A percentile compares a stretch with the other conserved stretches of the same genome.
These are phyloP conservation scores for Populus tomentosa DNA, from an alignment of 441 rosid genomes.

Conservation along the genomic window DNA sequence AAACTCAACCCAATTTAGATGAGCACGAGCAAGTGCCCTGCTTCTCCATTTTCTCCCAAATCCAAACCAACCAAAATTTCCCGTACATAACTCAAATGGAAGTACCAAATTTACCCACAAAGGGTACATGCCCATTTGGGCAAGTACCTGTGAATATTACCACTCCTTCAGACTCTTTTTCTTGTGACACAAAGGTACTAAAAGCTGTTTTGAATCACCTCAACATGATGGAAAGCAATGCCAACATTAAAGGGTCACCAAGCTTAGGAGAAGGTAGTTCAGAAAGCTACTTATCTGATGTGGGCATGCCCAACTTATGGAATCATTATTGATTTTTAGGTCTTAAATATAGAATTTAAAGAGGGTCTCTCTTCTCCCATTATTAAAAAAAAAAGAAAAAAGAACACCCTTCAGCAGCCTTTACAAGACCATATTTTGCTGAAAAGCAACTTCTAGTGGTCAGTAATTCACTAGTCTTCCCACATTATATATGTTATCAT, in stretches of 20 bases:
- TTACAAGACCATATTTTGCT: background rate
- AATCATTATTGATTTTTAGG: conserved; percentile 20
- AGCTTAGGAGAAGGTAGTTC: conserved; percentile 43
- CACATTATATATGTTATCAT: background rate
- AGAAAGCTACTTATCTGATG: conserved; percentile 47
- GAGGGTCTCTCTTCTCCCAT: background rate
- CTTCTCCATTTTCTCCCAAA: conserved; percentile 50
- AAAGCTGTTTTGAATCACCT: conserved; percentile 41
- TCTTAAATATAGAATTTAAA: background rate
- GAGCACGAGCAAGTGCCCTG: conserved; percentile 65
- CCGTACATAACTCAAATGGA: conserved; percentile 17
- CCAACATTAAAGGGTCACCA: conserved; percentile 26
- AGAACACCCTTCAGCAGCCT: background rate
- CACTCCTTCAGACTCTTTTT: conserved; percentile 20
- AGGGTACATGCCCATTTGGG: background rate
- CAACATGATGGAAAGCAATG: conserved; percentile 26
- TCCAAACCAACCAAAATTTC: conserved; percentile 21
- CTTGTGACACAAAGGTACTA: conserved; percentile 36
- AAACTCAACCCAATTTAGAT: conserved; percentile 21
- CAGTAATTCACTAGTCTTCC: background rate
- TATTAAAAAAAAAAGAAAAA: background rate
- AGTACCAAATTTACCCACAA: conserved; percentile 4
- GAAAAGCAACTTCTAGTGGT: background rate
- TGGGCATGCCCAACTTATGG: conserved; percentile 42
- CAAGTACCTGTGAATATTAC: conserved; percentile 10